phyloP scores from a whole-genome alignment of 2,329 filamentous ascomycete species.

The Colletotrichum theobromicola region DNA sequence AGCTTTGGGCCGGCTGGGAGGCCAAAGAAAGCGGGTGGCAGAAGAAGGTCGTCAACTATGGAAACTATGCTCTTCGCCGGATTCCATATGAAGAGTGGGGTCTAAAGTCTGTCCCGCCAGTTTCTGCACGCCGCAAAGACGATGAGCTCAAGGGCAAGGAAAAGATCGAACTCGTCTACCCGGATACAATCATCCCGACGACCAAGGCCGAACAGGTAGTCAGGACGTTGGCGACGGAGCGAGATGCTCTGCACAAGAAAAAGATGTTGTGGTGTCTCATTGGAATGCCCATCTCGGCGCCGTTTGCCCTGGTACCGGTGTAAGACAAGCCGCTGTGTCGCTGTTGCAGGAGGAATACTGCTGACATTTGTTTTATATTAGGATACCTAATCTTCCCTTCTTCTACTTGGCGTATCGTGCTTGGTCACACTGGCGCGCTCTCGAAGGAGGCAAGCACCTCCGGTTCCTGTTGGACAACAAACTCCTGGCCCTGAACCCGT shows the following conservation, averaged over 20 bases:
- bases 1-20: conserved; percentile 88
- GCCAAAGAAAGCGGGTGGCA: conserved; percentile 86
- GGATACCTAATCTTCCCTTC: conserved; percentile 92
- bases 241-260: conserved; percentile 77
- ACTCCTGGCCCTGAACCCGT: conserved; percentile 70
- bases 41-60: conserved; percentile 82
- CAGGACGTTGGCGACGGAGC: conserved; percentile 75
- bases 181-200: conserved; percentile 69
- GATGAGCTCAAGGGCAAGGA: conserved; percentile 68
- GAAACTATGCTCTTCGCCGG: conserved; percentile 82
- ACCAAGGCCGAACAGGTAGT: conserved; percentile 71
- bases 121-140: conserved; percentile 69
- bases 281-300: conserved; percentile 82
- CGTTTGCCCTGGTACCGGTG: conserved; percentile 86
- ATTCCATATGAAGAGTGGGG: conserved; percentile 99
- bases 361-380: conserved; percentile 37
- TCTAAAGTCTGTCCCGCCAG: conserved; percentile 88
- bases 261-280: conserved; percentile 82
- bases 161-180: conserved; percentile 78
- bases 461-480: conserved; percentile 80
- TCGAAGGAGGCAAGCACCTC: conserved; percentile 83
- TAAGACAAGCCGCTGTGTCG: conserved; percentile 50
- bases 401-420: conserved; percentile 93
- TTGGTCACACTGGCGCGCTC: conserved; percentile 90
- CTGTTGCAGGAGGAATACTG: not conserved